A percentile compares a stretch with the other conserved stretches of the same genome.
Evolutionary conservation across 495 filamentous ascomycete species (phyloP).

Genomic region (Xylaria grammica): DNA sequence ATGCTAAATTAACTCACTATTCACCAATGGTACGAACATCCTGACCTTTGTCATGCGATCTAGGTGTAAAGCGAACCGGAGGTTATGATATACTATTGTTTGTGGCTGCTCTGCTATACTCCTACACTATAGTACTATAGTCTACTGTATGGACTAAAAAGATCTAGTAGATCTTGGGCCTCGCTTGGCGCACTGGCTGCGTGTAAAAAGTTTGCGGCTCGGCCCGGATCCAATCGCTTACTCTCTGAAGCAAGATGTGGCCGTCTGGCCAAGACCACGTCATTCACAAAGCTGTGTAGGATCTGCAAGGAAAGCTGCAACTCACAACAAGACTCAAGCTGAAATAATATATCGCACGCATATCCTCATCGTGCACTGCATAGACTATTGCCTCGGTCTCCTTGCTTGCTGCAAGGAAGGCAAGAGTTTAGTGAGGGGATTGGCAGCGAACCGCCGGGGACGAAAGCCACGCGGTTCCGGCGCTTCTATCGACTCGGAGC

Average conservation of each 20-base stretch:
- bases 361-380: slow-evolving; percentile 1
- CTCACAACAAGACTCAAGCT: not conserved
- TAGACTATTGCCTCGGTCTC: slow-evolving; percentile 19
- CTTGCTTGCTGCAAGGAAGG: not conserved
- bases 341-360: not conserved
- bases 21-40: too few species aligned
- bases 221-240: slow-evolving; percentile 11
- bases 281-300: not conserved
- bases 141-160: too few species aligned
- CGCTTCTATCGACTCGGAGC: not conserved
- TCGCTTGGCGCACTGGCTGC: not conserved
- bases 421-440: slow-evolving; percentile 2
- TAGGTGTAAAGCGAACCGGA: too few species aligned
- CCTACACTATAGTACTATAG: too few species aligned
- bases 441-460: not conserved
- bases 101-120: too few species aligned
- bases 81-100: too few species aligned
- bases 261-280: too few species aligned
- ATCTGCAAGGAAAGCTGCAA: slow-evolving; percentile 5
- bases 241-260: too few species aligned
- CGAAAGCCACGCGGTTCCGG: slow-evolving; percentile 1
- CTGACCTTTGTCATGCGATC: too few species aligned
- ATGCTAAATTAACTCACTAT: too few species aligned
- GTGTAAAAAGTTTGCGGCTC: not conserved
- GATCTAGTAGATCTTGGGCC: too few species aligned